Evolutionary conservation across 257 asterid species (phyloP).

Genomic region (Parsonsia alboflavescens): DNA sequence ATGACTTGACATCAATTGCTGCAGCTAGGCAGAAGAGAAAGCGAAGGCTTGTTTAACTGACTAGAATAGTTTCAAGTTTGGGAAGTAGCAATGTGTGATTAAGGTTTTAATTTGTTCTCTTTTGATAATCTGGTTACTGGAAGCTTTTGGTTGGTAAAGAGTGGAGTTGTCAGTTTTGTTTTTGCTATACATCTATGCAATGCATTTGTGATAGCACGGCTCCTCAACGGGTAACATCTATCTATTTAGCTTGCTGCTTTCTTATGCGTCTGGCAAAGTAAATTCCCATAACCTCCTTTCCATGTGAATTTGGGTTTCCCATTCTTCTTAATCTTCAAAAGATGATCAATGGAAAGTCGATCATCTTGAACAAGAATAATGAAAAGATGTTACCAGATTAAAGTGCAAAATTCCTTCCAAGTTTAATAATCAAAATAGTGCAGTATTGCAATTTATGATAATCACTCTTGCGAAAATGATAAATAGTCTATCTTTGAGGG

Average conservation of each 20-base stretch:
- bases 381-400: neutral
- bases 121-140: constrained; percentile 17
- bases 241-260: neutral
- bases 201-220: neutral
- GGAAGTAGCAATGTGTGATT: neutral
- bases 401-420: neutral
- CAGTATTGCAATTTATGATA: neutral
- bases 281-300: neutral
- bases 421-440: neutral
- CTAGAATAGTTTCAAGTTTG: neutral
- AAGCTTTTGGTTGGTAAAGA: constrained; percentile 20
- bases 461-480: neutral
- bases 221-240: too few relatives aligned
- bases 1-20: constrained; percentile 29
- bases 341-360: neutral
- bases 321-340: too few relatives aligned
- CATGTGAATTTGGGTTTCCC: neutral
- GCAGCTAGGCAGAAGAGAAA: constrained; percentile 65
- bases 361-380: too few relatives aligned
- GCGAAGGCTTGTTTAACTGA: constrained; percentile 40
- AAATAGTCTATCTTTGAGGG: neutral
- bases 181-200: too few relatives aligned
- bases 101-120: constrained; percentile 3
- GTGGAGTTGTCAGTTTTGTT: neutral
- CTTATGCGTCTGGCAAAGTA: neutral